Evolutionary conservation across 352 stramenopile genomes (phyloP).

Genomic region (Pythium guiyangense): DNA sequence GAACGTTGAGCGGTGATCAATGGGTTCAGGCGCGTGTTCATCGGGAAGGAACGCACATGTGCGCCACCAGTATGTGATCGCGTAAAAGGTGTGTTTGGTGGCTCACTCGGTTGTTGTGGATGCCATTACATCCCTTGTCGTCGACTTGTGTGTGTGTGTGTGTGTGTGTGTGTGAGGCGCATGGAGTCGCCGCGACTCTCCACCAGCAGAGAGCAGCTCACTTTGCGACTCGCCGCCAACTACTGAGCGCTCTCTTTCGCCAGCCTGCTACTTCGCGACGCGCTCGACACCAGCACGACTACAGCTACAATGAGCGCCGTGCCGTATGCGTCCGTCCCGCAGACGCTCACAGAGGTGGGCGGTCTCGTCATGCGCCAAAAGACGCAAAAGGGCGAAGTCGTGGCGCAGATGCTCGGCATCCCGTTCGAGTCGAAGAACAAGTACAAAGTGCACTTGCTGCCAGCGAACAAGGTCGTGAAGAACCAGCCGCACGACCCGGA

Average conservation of each 20-base stretch:
- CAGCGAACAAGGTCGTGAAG: constrained; percentile 46
- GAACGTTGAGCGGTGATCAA: too few species aligned
- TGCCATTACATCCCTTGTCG: too few species aligned
- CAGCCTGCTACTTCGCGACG: not conserved
- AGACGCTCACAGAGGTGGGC: constrained; percentile 27
- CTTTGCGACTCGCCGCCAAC: constrained; percentile 1
- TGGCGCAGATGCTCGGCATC: constrained; percentile 45
- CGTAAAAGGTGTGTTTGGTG: too few species aligned
- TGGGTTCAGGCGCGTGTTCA: too few species aligned
- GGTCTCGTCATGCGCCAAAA: constrained; percentile 53
- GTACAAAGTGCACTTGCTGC: constrained; percentile 45
- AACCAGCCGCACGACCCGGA: constrained; percentile 33
- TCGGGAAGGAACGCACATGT: too few species aligned
- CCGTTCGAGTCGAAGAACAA: constrained; percentile 59
- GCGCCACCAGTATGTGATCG: too few species aligned
- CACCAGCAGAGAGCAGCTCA: not conserved
- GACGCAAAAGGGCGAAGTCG: constrained; percentile 37
- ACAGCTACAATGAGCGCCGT: constrained; percentile 1
- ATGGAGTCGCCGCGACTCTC: too few species aligned
- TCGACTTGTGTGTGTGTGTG: too few species aligned
- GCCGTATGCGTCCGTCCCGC: constrained; percentile 19
- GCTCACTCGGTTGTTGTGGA: too few species aligned
- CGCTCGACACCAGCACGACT: not conserved
- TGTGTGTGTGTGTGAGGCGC: not conserved
- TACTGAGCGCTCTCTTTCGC: not conserved